Conservation (phyloP, 2,329 filamentous ascomycete species). For the Pseudocercospora vitis region DNA sequence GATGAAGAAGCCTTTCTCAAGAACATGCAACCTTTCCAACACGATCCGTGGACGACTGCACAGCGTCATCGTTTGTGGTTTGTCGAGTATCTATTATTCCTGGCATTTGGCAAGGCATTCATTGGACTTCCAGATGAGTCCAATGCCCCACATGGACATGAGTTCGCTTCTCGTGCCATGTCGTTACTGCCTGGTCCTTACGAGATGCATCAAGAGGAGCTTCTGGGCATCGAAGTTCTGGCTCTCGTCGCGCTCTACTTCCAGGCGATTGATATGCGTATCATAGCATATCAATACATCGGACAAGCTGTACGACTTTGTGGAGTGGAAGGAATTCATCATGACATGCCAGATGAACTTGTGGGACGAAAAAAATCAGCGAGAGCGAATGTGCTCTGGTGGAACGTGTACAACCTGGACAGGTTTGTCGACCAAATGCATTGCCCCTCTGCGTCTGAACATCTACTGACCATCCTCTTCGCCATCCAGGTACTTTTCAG, state of each 20-base stretch:
- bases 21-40: constrained; percentile 45
- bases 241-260: constrained; percentile 20
- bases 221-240: constrained; percentile 16
- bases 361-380: constrained; percentile 12
- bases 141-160: constrained; percentile 40
- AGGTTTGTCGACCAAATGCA: too few relatives aligned
- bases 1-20: constrained; percentile 55
- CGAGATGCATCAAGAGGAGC: constrained; percentile 16
- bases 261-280: constrained; percentile 22
- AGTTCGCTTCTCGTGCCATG: constrained; percentile 14
- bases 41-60: constrained; percentile 30
- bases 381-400: constrained; percentile 54
- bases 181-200: constrained; percentile 11
- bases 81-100: constrained; percentile 54
- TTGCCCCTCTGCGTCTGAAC: too few relatives aligned
- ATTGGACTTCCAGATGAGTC: constrained; percentile 11
- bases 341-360: constrained; percentile 13
- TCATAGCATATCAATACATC: constrained; percentile 37
- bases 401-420: constrained; percentile 56
- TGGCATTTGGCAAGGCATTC: constrained; percentile 59
- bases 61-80: constrained; percentile 48
- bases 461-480: too few relatives aligned
- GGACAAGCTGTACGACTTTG: constrained; percentile 51
- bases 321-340: constrained; percentile 17
- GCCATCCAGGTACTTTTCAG: constrained; percentile 57